These are phyloP conservation scores for Penicillium coprophilum DNA, from an alignment of 495 filamentous ascomycete species.

Conservation along the genomic window DNA sequence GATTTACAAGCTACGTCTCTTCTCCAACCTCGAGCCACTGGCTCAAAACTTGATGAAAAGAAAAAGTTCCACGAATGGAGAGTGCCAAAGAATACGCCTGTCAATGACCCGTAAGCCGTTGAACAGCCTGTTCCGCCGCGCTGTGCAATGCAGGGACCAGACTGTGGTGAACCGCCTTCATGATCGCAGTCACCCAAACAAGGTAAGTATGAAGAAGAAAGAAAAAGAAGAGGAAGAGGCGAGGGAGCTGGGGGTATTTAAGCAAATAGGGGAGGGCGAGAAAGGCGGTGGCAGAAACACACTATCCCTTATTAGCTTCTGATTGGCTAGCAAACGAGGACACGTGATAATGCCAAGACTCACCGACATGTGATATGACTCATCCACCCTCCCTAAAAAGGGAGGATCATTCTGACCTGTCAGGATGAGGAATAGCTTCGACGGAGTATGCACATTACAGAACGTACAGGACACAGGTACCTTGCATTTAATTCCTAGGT, in stretches of 20 bases:
- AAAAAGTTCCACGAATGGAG: constrained; percentile 37
- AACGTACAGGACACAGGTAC: not conserved
- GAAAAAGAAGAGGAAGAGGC: constrained; percentile 36
- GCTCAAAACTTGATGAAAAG: constrained; percentile 56
- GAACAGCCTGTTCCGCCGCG: constrained; percentile 60
- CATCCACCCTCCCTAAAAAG: not conserved
- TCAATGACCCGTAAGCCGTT: constrained; percentile 63
- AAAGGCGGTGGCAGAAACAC: constrained; percentile 28
- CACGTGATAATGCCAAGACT: not conserved
- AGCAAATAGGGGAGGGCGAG: constrained; percentile 15
- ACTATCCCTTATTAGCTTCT: fast-evolving
- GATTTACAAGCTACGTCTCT: constrained; percentile 30
- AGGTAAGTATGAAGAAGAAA: constrained; percentile 74
- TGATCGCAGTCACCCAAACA: constrained; percentile 65
- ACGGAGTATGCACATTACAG: not conserved
- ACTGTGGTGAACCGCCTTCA: constrained; percentile 56
- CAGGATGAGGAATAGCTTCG: not conserved
- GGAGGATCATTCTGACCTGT: not conserved
- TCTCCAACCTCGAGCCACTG: constrained; percentile 51
- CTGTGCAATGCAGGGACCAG: constrained; percentile 71
- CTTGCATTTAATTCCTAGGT: constrained; percentile 2
- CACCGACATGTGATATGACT: constrained; percentile 1
- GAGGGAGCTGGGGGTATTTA: constrained; percentile 28
- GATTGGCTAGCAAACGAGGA: not conserved
- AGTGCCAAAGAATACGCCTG: constrained; percentile 70